Evolutionary conservation across 441 rosid species (phyloP).

Genomic region (Pelargonium australe): DNA sequence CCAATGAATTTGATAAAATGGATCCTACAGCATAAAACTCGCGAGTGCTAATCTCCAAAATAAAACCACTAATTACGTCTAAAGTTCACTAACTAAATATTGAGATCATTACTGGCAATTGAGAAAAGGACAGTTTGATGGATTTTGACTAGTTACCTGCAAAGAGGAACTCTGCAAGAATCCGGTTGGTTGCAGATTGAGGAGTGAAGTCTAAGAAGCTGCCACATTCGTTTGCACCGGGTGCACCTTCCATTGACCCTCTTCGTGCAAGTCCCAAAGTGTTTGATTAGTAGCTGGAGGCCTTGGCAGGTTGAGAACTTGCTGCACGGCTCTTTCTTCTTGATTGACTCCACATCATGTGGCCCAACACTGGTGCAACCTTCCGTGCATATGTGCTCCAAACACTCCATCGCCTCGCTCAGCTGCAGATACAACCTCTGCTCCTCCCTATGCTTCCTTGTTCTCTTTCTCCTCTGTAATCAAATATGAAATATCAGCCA

Average conservation of each 20-base stretch:
- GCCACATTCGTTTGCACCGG: slow-evolving; percentile 85
- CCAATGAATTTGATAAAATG: background rate
- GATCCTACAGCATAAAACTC: background rate
- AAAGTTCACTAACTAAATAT: background rate
- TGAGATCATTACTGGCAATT: background rate
- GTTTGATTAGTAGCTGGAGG: slow-evolving; percentile 62
- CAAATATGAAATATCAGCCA: background rate
- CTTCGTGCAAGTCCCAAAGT: slow-evolving; percentile 57
- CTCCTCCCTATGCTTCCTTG: slow-evolving; percentile 38
- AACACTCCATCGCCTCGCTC: slow-evolving; percentile 72
- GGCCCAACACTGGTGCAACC: slow-evolving; percentile 83
- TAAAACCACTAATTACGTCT: too few relatives aligned
- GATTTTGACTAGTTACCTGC: slow-evolving; percentile 47
- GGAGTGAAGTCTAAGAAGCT: slow-evolving; percentile 76
- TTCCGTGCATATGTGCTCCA: slow-evolving; percentile 78
- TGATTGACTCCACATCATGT: slow-evolving; percentile 22
- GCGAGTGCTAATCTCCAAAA: background rate
- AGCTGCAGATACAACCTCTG: slow-evolving; percentile 58
- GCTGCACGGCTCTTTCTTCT: slow-evolving; percentile 39
- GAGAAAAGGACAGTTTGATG: background rate
- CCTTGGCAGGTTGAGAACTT: slow-evolving; percentile 65
- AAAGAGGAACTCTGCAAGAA: slow-evolving; percentile 74
- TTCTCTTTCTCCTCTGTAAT: slow-evolving; percentile 64
- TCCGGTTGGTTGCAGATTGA: slow-evolving; percentile 59
- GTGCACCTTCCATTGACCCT: slow-evolving; percentile 59